Percentiles rank a stretch among this genome's conserved stretches.
These are phyloP conservation scores for Echinochloa phyllopogon DNA, from an alignment of 176 grass and related monocot genomes.

Conservation along the genomic window DNA sequence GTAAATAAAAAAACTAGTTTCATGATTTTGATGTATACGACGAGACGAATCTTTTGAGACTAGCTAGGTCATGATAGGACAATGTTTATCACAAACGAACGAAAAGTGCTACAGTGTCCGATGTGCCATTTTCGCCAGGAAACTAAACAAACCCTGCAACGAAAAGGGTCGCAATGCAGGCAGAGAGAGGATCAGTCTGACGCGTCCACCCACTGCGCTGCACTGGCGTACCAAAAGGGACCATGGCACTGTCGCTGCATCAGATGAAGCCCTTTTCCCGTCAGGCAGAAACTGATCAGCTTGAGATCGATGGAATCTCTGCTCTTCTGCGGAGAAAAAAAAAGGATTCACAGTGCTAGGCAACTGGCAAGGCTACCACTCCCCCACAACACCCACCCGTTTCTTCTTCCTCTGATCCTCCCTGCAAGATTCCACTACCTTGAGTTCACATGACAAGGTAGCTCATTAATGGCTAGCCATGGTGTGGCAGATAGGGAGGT, in stretches of 20 bases:
- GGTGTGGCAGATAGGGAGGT: neutral
- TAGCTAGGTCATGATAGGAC: no score
- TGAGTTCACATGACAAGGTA: constrained; percentile 14
- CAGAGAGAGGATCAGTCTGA: constrained; percentile 24
- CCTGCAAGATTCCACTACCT: constrained; percentile 28
- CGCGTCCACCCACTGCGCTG: neutral
- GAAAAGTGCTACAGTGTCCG: no score
- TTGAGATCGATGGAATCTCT: constrained; percentile 51
- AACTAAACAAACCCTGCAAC: no score
- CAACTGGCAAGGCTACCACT: neutral
- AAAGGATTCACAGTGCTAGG: no score
- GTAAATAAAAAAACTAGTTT: no score
- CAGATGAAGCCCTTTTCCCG: constrained; percentile 45
- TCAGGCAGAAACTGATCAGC: constrained; percentile 43
- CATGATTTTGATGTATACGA: no score
- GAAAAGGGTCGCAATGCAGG: constrained; percentile 27
- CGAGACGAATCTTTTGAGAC: no score
- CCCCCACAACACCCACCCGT: neutral
- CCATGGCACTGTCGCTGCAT: constrained; percentile 22
- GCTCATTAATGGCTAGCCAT: constrained; percentile 25
- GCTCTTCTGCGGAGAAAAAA: neutral
- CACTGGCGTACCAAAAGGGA: constrained; percentile 38
- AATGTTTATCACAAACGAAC: no score
- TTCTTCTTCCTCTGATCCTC: neutral
- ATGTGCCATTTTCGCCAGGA: no score